Conservation (phyloP, 2,329 filamentous ascomycete species). For the Aspergillus sclerotialis region DNA sequence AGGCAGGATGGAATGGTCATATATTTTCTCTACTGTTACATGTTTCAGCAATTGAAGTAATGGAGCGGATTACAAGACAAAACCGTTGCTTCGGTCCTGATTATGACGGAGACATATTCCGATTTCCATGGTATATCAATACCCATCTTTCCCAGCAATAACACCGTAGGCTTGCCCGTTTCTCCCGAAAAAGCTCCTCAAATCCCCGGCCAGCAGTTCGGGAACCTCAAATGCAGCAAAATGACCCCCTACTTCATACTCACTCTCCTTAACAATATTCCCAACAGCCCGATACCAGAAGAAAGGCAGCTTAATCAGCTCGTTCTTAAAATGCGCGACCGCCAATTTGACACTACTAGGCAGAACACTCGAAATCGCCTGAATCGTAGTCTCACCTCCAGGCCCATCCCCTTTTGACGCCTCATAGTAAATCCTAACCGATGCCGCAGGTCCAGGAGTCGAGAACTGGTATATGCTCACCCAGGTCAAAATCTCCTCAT, state of each 20-base stretch:
- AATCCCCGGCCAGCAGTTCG: slow-evolving; percentile 38
- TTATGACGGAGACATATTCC: too few relatives aligned
- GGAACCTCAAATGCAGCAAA: slow-evolving; percentile 49
- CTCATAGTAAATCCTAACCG: slow-evolving; percentile 67
- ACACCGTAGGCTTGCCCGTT: slow-evolving; percentile 29
- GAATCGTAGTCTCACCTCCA: slow-evolving; percentile 10
- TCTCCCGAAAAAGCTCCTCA: slow-evolving; percentile 44
- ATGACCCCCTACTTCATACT: slow-evolving; percentile 43
- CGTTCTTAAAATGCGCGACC: slow-evolving; percentile 45
- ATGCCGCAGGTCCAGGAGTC: slow-evolving; percentile 60
- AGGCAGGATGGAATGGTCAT: too few relatives aligned
- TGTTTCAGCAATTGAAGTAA: too few relatives aligned
- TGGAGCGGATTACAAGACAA: too few relatives aligned
- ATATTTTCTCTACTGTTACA: too few relatives aligned
- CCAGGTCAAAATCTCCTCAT: slow-evolving; percentile 72
- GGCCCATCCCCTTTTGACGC: slow-evolving; percentile 20
- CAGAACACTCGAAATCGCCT: slow-evolving; percentile 35
- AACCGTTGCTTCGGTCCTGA: too few relatives aligned
- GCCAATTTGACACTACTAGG: slow-evolving; percentile 44
- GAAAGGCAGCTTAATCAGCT: slow-evolving; percentile 44
- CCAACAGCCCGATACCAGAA: slow-evolving; percentile 47
- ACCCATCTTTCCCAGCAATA: slow-evolving; percentile 29
- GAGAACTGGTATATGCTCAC: slow-evolving; percentile 67
- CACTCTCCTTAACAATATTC: slow-evolving; percentile 43
- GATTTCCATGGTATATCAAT: slow-evolving; percentile 14